Evolutionary conservation across 1,284 basidiomycete genomes (phyloP).

Genomic region (Puccinia triticina): DNA sequence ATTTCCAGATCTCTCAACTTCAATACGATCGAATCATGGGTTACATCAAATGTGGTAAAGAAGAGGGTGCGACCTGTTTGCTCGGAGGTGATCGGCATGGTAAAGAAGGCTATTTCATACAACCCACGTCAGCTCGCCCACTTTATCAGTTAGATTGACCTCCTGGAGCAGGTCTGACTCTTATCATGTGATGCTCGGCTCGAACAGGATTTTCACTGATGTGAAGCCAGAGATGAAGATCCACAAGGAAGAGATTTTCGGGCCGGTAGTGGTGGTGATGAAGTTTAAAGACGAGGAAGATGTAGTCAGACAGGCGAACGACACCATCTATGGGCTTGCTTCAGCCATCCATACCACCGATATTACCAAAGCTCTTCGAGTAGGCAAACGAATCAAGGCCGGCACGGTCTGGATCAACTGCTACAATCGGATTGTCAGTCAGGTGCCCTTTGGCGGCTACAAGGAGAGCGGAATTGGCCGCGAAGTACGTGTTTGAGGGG

Average conservation of each 20-base stretch:
- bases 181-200: background rate
- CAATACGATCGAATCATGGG: slow-evolving; percentile 90
- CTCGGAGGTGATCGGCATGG: slow-evolving; percentile 76
- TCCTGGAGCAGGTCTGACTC: background rate
- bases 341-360: slow-evolving; percentile 82
- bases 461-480: slow-evolving; percentile 65
- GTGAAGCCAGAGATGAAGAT: slow-evolving; percentile 79
- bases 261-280: slow-evolving; percentile 63
- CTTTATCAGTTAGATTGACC: background rate
- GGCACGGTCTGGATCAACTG: slow-evolving; percentile 84
- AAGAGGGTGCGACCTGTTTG: slow-evolving; percentile 78
- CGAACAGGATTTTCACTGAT: slow-evolving; percentile 62
- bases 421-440: slow-evolving; percentile 69
- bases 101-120: slow-evolving; percentile 66
- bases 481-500: slow-evolving; percentile 1
- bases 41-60: slow-evolving; percentile 82
- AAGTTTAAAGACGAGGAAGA: slow-evolving; percentile 71
- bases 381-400: slow-evolving; percentile 76
- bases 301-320: slow-evolving; percentile 76
- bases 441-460: slow-evolving; percentile 83
- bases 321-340: slow-evolving; percentile 81
- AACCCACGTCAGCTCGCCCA: slow-evolving; percentile 57
- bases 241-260: slow-evolving; percentile 73
- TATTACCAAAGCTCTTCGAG: slow-evolving; percentile 73
- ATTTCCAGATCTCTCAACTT: slow-evolving; percentile 53